These are phyloP conservation scores for Cryptococcus neoformans DNA, from an alignment of 1,284 basidiomycete genomes.

Conservation along the genomic window DNA sequence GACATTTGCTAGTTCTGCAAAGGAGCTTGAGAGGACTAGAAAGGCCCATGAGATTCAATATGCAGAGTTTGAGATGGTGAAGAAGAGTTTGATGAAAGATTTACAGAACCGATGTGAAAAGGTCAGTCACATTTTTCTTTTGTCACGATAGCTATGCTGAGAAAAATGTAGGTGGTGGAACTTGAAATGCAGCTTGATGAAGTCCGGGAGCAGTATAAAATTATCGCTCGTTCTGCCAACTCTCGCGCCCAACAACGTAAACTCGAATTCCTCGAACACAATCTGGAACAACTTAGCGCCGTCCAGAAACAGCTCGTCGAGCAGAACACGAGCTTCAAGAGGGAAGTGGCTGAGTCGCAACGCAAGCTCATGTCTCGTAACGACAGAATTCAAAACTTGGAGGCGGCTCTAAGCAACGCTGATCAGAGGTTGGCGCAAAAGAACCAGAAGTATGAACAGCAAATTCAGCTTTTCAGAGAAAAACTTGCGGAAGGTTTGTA, in stretches of 20 bases:
- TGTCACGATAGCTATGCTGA: background rate
- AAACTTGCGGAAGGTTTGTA: conserved; percentile 76
- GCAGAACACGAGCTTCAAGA: conserved; percentile 50
- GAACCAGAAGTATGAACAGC: conserved; percentile 93
- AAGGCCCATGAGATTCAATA: conserved; percentile 97
- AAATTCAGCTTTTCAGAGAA: conserved; percentile 86
- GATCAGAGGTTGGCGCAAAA: conserved; percentile 85
- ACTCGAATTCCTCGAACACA: conserved; percentile 97
- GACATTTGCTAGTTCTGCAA: conserved; percentile 91
- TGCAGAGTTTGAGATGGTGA: conserved; percentile 97
- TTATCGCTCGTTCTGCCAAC: conserved; percentile 96
- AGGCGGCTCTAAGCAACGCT: conserved; percentile 86
- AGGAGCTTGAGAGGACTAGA: conserved; percentile 94
- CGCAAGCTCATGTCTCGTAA: conserved; percentile 91
- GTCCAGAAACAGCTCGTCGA: conserved; percentile 78
- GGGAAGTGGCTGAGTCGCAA: conserved; percentile 7
- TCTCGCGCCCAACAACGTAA: conserved; percentile 98
- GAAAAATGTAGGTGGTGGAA: conserved; percentile 64
- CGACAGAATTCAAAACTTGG: conserved; percentile 96
- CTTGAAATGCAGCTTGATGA: conserved; percentile 99
- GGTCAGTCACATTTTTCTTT: conserved; percentile 53
- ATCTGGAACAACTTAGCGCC: conserved; percentile 89
- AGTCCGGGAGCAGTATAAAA: conserved; percentile 98
- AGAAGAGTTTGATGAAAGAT: conserved; percentile 98
- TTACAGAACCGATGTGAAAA: conserved; percentile 99